Evolutionary conservation across 768 basidiomycete genomes (phyloP), one percentile per base, ranked within the genome.

Genomic region (Lactifluus volemus): DNA sequence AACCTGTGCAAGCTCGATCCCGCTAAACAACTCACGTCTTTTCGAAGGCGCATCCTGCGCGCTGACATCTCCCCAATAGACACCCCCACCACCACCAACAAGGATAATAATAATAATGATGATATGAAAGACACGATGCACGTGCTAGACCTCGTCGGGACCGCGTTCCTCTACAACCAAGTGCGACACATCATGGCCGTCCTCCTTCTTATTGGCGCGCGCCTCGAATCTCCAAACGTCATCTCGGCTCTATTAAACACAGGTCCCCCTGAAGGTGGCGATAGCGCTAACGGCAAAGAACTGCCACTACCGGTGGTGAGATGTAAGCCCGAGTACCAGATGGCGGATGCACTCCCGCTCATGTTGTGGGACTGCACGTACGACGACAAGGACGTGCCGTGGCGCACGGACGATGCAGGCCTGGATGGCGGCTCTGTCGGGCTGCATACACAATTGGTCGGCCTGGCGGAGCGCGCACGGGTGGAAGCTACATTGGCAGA

Each of bases 1-100:
- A 98, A 98, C 69, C 78, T 98, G 38, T 97, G 92, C 78, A 98
- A 95, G 71, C 74, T 98, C 21, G 96, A 98, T 70, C 82, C 92
- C 0, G 79, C 84, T 38, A 98, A 98, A 72, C 95, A 98, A 73
- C 87, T 98, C 63, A 84, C 86, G 25, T 80, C 81, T 60, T 96
- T 94, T 73, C 76, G 71, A 25, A 79, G 96, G 36, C 77, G 77
- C 21, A 85, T 98, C 55, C 65, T 84, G 42, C 77, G 76, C 17
- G 92, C 91, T 0, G 79, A 82, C 32, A 83, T 95, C 49, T 74
- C 76, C 11, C 78, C 75, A 2, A 74, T 85, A 58, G 15, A 4
- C 49, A 11, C 9, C 15, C 7, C 29, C n/a, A n/a, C n/a, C n/a
- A n/a, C n/a, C n/a, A 50, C 9, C 15, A 7, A 32, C n/a, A 7